phyloP scores from a whole-genome alignment of 345 rosid species.

The Dipteronia sinensis region DNA sequence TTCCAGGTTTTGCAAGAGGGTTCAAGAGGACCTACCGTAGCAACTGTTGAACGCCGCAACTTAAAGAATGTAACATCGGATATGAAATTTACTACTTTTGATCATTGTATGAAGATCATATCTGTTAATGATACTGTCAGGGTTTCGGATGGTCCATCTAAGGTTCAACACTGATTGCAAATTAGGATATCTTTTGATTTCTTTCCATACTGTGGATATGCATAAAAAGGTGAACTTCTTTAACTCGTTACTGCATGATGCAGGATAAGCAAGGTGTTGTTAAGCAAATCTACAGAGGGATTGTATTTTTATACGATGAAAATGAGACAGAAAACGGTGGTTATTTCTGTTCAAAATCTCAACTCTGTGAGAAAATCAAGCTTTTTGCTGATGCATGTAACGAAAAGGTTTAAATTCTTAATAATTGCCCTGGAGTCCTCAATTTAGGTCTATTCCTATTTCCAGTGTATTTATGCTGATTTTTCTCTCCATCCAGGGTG shows the following conservation, averaged over 20 bases:
- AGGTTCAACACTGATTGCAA: constrained; percentile 45
- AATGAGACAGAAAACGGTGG: constrained; percentile 83
- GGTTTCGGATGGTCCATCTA: constrained; percentile 77
- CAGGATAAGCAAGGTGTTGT: constrained; percentile 90
- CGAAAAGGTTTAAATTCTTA: constrained; percentile 59
- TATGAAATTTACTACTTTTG: constrained; percentile 77
- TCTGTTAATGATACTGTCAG: constrained; percentile 73
- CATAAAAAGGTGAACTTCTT: neutral
- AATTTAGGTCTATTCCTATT: neutral
- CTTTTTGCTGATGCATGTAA: constrained; percentile 33
- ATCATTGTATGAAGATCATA: constrained; percentile 57
- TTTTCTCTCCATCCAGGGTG: constrained; percentile 48
- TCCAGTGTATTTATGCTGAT: constrained; percentile 16
- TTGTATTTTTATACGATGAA: constrained; percentile 66
- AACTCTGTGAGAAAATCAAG: constrained; percentile 76
- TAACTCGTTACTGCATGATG: constrained; percentile 25
- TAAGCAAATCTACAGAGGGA: constrained; percentile 85
- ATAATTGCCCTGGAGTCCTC: constrained; percentile 3
- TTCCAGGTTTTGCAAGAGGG: constrained; percentile 84
- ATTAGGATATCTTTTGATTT: constrained; percentile 12
- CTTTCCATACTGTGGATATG: neutral
- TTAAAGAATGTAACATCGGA: constrained; percentile 66
- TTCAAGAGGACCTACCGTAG: constrained; percentile 58
- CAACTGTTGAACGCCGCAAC: constrained; percentile 50
- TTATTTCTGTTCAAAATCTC: constrained; percentile 76